Percentiles rank a stretch among this genome's conserved stretches.
These are phyloP conservation scores for Xylariales sp. DNA, from an alignment of 2,329 filamentous ascomycete genomes.

Conservation along the genomic window DNA sequence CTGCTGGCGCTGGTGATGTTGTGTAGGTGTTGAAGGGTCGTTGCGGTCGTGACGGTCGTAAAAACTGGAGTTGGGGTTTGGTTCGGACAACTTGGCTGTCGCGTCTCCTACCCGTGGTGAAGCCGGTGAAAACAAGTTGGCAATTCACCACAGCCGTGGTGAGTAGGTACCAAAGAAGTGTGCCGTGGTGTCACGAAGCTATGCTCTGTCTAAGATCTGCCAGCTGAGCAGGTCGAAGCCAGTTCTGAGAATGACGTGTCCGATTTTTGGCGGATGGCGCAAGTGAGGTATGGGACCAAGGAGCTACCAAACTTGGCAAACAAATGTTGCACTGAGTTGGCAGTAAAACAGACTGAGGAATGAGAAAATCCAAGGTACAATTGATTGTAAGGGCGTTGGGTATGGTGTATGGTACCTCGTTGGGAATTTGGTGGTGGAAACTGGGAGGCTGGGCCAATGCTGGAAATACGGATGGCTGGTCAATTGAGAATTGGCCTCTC, in stretches of 20 bases:
- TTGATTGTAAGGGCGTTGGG: background rate
- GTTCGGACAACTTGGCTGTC: slow-evolving; percentile 43
- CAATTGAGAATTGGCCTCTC: too few species aligned
- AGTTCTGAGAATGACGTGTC: slow-evolving; percentile 10
- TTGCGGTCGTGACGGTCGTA: slow-evolving; percentile 53
- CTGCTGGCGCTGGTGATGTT: slow-evolving; percentile 39
- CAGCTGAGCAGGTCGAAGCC: slow-evolving; percentile 8
- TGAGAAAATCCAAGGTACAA: slow-evolving; percentile 7
- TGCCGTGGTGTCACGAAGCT: slow-evolving; percentile 10
- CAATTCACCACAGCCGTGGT: slow-evolving; percentile 34
- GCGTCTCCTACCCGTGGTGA: slow-evolving; percentile 27
- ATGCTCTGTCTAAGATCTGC: slow-evolving; percentile 8
- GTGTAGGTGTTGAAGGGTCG: slow-evolving; percentile 36
- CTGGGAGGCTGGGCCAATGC: slow-evolving; percentile 7
- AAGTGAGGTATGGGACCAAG: slow-evolving; percentile 9
- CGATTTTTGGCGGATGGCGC: slow-evolving; percentile 4
- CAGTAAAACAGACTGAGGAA: slow-evolving; percentile 5
- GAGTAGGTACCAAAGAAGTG: slow-evolving; percentile 15
- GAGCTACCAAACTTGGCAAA: slow-evolving; percentile 3
- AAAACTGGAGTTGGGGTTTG: slow-evolving; percentile 33
- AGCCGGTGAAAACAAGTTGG: slow-evolving; percentile 45
- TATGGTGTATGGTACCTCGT: slow-evolving; percentile 1
- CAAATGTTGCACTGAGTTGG: slow-evolving; percentile 4
- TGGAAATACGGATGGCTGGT: slow-evolving; percentile 10
- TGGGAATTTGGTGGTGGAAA: slow-evolving; percentile 2